A percentile compares a stretch with the other conserved stretches of the same genome.
These are phyloP conservation scores for Capillidium rhysosporum DNA, from an alignment of 371 early-diverging fungal genomes.

Conservation along the genomic window DNA sequence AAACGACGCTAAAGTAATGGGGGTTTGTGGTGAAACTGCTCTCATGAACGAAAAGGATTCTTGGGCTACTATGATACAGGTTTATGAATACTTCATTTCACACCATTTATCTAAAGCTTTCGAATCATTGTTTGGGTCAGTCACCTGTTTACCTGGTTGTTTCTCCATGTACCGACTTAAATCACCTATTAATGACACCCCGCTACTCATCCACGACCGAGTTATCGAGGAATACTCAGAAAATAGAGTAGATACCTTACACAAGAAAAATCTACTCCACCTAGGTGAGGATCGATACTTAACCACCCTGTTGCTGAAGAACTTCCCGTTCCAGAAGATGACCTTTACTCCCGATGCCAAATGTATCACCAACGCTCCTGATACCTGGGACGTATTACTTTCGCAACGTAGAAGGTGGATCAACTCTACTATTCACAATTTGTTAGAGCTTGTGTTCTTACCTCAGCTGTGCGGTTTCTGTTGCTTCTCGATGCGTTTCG, in stretches of 20 bases:
- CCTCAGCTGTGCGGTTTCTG: conserved; percentile 87
- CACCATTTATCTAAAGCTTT: conserved; percentile 97
- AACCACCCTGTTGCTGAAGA: conserved; percentile 95
- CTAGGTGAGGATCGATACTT: conserved; percentile 81
- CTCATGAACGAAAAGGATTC: conserved; percentile 73
- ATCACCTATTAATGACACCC: conserved; percentile 56
- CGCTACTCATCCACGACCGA: conserved; percentile 67
- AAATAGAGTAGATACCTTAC: conserved; percentile 90
- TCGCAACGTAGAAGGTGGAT: conserved; percentile 91
- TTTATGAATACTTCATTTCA: conserved; percentile 96
- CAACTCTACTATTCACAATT: conserved; percentile 95
- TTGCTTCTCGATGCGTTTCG: conserved; percentile 93
- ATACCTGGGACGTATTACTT: conserved; percentile 80
- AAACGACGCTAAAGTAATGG: conserved; percentile 76
- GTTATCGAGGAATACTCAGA: conserved; percentile 85
- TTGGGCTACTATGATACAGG: conserved; percentile 96
- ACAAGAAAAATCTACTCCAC: conserved; percentile 76
- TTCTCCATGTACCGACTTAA: conserved; percentile 91
- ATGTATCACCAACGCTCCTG: conserved; percentile 93
- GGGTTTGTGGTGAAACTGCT: conserved; percentile 83
- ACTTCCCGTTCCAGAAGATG: conserved; percentile 93
- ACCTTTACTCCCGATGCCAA: conserved; percentile 90
- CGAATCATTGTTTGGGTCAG: conserved; percentile 97
- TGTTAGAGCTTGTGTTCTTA: conserved; percentile 74
- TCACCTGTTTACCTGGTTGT: conserved; percentile 91